Evolutionary conservation across 2,329 filamentous ascomycete species (phyloP).

Genomic region (Hymenoscyphus occultus): DNA sequence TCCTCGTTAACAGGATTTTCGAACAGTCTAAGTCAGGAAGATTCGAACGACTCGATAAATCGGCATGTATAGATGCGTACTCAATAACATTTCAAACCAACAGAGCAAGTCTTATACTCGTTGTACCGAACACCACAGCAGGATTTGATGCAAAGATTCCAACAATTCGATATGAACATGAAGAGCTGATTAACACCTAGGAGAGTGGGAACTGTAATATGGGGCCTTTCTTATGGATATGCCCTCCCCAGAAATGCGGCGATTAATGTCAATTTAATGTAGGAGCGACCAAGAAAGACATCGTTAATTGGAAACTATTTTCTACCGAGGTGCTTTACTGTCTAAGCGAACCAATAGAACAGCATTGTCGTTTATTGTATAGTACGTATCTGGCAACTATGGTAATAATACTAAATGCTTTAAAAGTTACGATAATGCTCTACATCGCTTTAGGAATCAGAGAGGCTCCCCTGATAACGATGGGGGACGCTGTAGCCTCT

Average conservation of each 20-base stretch:
- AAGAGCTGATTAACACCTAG: not conserved
- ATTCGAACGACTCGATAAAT: not conserved
- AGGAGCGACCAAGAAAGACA: not conserved
- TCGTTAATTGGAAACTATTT: not conserved
- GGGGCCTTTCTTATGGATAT: not conserved
- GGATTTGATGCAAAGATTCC: not conserved
- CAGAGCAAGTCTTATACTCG: conserved; percentile 1
- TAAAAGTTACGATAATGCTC: not conserved
- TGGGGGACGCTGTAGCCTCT: conserved; percentile 1
- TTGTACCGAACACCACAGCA: not conserved
- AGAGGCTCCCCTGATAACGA: not conserved
- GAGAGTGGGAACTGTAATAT: not conserved
- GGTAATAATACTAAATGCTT: not conserved
- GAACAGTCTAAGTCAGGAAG: not conserved
- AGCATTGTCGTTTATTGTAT: not conserved
- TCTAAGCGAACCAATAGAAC: not conserved
- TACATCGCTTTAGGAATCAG: not conserved
- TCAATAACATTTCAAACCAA: not conserved
- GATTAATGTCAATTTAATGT: conserved; percentile 1
- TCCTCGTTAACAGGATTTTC: not conserved
- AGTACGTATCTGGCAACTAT: not conserved
- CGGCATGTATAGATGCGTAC: not conserved
- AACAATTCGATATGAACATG: not conserved
- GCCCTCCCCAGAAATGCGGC: not conserved
- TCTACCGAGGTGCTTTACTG: not conserved